Evolutionary conservation across 148 eudicot species (phyloP), one percentile per base, ranked within the genome.

Genomic region (Persicaria tinctoria): DNA sequence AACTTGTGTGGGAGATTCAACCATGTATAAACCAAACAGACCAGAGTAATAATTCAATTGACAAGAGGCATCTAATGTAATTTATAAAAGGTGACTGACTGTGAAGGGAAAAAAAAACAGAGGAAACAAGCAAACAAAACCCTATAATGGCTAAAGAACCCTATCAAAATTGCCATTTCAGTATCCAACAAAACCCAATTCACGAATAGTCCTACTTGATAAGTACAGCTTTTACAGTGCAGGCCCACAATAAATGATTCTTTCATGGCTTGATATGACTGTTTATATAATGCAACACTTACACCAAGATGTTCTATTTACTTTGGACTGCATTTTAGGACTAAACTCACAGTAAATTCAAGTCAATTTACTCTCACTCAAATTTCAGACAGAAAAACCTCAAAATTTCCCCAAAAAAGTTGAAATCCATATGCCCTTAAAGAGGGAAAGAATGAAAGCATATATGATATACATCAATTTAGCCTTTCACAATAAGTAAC

Each of bases 121-220:
- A 45, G 13, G 12, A 46, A 70, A 70, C 74, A 71, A 68, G 48
- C 71, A 38, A 23, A 50, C 63, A 57, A 66, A 66, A 66, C 70
- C 55, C 74, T 47, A 71, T 46, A 9, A 10, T 49, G 54, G 74
- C 51, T 71, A 17, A 47, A 48, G 16, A 47, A 47, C 47, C 54
- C 32, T 71, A 17, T 48, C 55, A 48, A 10, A 18, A 47, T 48
- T 47, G 54, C 41, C 74, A 71, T 71, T 71, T 46, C 20, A 13
- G 73, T 45, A 70, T 48, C 51, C 51, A 70, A 70, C 73, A 70
- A 70, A 46, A 66, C 14, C 68, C 68, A 11, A 63, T 63, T 70
- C 46, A 45, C 51, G 20, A 48, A 48, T 48, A 47, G 51, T 51
- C 73, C 73, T 46, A 70, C 73, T 20, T 70, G 51, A 70, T 23